Evolutionary conservation across 2,329 filamentous ascomycete genomes (phyloP).

Genomic region (Orbilia quercus): DNA sequence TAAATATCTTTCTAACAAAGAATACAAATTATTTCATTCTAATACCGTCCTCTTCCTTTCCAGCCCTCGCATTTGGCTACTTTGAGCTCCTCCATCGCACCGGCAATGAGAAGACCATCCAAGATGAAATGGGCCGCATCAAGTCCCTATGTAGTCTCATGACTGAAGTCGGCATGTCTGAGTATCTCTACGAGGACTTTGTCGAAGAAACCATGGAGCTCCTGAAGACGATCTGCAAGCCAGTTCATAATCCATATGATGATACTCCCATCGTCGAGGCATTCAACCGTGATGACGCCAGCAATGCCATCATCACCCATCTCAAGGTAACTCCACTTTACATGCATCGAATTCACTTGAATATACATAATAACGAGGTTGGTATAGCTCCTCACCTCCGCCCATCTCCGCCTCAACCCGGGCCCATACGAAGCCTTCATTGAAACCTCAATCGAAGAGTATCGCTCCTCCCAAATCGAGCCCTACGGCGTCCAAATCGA

Average conservation of each 20-base stretch:
- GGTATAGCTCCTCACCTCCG: constrained; percentile 78
- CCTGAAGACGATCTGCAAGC: constrained; percentile 72
- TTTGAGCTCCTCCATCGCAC: constrained; percentile 83
- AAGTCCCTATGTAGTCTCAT: constrained; percentile 77
- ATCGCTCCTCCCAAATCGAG: constrained; percentile 78
- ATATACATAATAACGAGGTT: neutral
- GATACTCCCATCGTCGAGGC: constrained; percentile 71
- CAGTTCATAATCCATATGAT: constrained; percentile 69
- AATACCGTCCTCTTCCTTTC: constrained; percentile 1
- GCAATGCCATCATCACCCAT: constrained; percentile 86
- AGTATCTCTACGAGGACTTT: constrained; percentile 83
- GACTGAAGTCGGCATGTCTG: constrained; percentile 74
- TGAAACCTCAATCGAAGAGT: constrained; percentile 71
- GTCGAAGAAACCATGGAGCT: constrained; percentile 78
- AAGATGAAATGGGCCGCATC: constrained; percentile 78
- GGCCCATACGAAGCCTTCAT: constrained; percentile 79
- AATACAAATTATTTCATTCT: constrained; percentile 15
- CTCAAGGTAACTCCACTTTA: constrained; percentile 70
- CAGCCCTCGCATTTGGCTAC: constrained; percentile 92
- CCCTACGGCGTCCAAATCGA: constrained; percentile 86
- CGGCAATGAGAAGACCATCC: constrained; percentile 73
- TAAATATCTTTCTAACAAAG: constrained; percentile 67
- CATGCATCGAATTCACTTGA: too few relatives aligned
- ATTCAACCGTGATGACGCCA: constrained; percentile 78
- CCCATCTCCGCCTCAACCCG: constrained; percentile 81